Base-by-base conservation (phyloP, 2,329 filamentous ascomycete genomes). In the Amylocarpus encephaloides region DNA sequence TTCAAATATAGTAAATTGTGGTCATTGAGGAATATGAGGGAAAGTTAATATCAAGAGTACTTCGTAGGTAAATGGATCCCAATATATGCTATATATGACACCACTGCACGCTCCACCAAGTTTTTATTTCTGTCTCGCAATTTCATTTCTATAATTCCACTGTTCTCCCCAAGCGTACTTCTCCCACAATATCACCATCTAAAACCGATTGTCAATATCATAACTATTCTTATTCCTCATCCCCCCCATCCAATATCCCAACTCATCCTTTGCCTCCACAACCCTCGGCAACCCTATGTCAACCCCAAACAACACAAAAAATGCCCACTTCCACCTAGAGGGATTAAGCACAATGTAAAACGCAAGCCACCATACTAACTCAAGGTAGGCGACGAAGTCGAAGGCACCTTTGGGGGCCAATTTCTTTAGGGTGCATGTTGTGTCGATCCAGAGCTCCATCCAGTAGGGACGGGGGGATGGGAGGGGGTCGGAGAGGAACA, bases 381-480 rank as follows among this genome's bases (percentile, higher is more conserved):
- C 89, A 0, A 86, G 76, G 61, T 94, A 94, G 0, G 89, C 94
- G 65, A 94, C 93, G 71, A 94, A 94, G 65, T 94, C 88, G 61
- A 94, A 92, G 0, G 88, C 87, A 0, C 79, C 82, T 0, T 81
- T 87, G 0, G 88, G 88, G 2, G 85, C 81, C 10, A 75, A 73
- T 2, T 68, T 67, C 68, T 94, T 94, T 52, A 94, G 71, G 3
- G 81, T 66, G 29, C 80, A 76, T 1, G 88, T 94, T 76, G 92
- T 86, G 63, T 90, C 86, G 60, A 95, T 90, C 88, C 89, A 94
- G 19, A 81, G 75, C 68, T 86, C 77, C 87, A 93, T 94, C 80
- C 85, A 85, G 56, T 77, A 80, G 5, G 82, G 74, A 2, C 76
- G 78, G 0, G 89, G 88, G 0, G 86, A 77, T 0, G 87, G 83